A percentile compares a stretch with the other conserved stretches of the same genome.
Evolutionary conservation across 1,139 yeast species (phyloP).

Genomic region (Taphrina deformans): DNA sequence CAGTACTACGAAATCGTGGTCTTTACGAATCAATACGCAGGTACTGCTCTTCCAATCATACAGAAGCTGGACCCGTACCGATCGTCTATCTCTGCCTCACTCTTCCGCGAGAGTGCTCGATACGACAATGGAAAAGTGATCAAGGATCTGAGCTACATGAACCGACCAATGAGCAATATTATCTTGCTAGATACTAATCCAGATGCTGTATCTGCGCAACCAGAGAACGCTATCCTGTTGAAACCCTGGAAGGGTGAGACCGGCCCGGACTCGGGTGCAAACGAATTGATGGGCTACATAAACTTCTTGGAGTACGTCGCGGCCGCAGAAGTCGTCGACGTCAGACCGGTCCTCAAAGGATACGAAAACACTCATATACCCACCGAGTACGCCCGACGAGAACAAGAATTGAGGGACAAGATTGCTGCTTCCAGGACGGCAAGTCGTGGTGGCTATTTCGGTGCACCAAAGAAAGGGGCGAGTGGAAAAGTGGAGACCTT

Average conservation of each 20-base stretch:
- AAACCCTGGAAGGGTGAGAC: slow-evolving; percentile 75
- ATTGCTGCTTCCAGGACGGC: slow-evolving; percentile 64
- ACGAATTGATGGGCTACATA: slow-evolving; percentile 68
- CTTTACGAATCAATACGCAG: slow-evolving; percentile 80
- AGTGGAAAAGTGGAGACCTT: slow-evolving; percentile 72
- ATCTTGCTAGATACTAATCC: slow-evolving; percentile 76
- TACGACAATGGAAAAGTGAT: slow-evolving; percentile 75
- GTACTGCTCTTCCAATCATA: slow-evolving; percentile 80
- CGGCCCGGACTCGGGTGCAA: slow-evolving; percentile 62
- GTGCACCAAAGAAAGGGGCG: slow-evolving; percentile 60
- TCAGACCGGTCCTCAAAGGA: slow-evolving; percentile 79
- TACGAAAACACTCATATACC: slow-evolving; percentile 65
- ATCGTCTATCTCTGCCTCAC: slow-evolving; percentile 81
- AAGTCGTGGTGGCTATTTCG: slow-evolving; percentile 41
- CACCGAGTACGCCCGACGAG: slow-evolving; percentile 81
- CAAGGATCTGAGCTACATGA: slow-evolving; percentile 81
- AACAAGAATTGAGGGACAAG: slow-evolving; percentile 65
- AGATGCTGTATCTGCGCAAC: slow-evolving; percentile 75
- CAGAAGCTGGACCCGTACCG: slow-evolving; percentile 90
- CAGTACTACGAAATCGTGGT: slow-evolving; percentile 94
- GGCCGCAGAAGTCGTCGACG: slow-evolving; percentile 84
- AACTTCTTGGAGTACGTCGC: slow-evolving; percentile 94
- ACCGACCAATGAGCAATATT: slow-evolving; percentile 83
- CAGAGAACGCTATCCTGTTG: slow-evolving; percentile 84
- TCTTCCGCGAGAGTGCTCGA: slow-evolving; percentile 87